Evolutionary conservation across 2,329 filamentous ascomycete genomes (phyloP).

Genomic region (Diaporthe caulivora): DNA sequence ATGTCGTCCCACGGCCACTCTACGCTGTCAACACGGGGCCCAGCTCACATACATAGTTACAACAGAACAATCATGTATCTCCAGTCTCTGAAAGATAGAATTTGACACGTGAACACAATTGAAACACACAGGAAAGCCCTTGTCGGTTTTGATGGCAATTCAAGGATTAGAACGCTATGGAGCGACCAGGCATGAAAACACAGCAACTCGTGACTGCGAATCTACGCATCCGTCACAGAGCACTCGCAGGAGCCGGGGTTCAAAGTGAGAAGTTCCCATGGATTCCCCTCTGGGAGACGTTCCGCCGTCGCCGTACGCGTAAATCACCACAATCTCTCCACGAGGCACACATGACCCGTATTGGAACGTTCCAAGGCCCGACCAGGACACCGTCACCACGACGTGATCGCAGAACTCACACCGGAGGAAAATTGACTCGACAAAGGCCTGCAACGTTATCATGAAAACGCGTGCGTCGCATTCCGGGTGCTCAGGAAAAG

Average conservation of each 20-base stretch:
- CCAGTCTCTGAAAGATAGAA: background rate
- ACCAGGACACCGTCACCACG: background rate
- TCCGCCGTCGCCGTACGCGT: background rate
- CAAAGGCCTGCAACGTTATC: conserved; percentile 23
- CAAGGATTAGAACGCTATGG: too few species aligned
- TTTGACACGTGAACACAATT: background rate
- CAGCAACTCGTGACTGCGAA: background rate
- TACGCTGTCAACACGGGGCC: background rate
- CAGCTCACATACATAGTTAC: background rate
- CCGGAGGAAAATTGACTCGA: conserved; percentile 1
- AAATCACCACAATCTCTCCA: background rate
- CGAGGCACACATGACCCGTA: conserved; percentile 7
- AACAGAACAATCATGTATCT: background rate
- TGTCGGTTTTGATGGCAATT: background rate
- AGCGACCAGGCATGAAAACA: background rate
- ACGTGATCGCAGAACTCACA: background rate
- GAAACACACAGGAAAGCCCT: background rate
- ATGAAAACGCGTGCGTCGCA: conserved; percentile 10
- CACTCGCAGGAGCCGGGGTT: background rate
- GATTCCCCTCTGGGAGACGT: background rate
- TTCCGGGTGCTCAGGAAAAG: background rate
- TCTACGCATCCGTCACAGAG: background rate
- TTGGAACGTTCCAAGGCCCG: conserved; percentile 2
- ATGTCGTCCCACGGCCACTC: too few species aligned
- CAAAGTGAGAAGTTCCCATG: background rate